These are phyloP conservation scores for Kandelia obovata DNA, from an alignment of 345 rosid species.

Conservation along the genomic window DNA sequence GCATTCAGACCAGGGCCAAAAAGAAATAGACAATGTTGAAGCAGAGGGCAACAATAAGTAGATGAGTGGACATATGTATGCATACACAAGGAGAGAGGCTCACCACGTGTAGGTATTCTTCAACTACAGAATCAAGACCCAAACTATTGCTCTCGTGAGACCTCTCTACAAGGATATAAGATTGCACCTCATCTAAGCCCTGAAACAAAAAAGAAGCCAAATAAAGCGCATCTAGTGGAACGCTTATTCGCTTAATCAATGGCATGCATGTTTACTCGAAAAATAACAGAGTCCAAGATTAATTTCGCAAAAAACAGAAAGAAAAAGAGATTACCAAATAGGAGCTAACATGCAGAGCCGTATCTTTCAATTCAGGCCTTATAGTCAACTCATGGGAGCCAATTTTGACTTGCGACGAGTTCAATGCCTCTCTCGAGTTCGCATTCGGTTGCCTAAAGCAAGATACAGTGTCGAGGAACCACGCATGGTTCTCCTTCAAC, in stretches of 20 bases:
- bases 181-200: slow-evolving; percentile 87
- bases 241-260: not conserved
- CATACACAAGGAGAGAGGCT: no score
- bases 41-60: not conserved
- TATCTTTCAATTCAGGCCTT: slow-evolving; percentile 56
- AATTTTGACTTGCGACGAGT: slow-evolving; percentile 45
- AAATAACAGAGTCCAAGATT: no score
- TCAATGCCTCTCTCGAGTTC: slow-evolving; percentile 73
- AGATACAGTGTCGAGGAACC: slow-evolving; percentile 62
- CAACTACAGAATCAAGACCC: slow-evolving; percentile 41
- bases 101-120: slow-evolving; percentile 60
- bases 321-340: slow-evolving; percentile 45
- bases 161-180: slow-evolving; percentile 80
- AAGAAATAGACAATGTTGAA: not conserved
- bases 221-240: not conserved
- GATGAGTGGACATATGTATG: no score
- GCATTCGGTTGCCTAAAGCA: slow-evolving; percentile 57
- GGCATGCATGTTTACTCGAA: not conserved
- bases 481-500: slow-evolving; percentile 61
- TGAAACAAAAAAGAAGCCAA: slow-evolving; percentile 27
- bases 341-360: slow-evolving; percentile 66
- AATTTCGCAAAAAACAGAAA: not conserved
- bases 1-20: not conserved
- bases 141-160: slow-evolving; percentile 31
- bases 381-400: slow-evolving; percentile 56